Conservation (phyloP, 176 grass and related monocot species). For the Canna indica region DNA sequence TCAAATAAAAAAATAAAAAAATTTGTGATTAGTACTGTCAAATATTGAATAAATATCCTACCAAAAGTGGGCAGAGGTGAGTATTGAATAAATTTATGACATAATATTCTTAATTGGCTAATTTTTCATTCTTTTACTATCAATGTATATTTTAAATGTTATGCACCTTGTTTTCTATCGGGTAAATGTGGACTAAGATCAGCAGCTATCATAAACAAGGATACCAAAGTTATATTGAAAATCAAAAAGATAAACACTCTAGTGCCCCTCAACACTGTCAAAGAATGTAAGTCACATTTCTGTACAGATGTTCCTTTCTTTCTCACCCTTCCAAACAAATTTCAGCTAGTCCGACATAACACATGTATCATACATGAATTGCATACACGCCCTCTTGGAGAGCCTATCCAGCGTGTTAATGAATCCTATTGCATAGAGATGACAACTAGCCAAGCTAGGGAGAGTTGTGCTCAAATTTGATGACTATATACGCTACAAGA, state of each 20-base stretch:
- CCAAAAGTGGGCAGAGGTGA: too few species aligned
- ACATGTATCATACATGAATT: slow-evolving; percentile 59
- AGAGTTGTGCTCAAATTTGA: slow-evolving; percentile 71
- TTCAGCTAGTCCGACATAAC: neutral
- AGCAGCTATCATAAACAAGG: slow-evolving; percentile 52
- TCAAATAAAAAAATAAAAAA: too few species aligned
- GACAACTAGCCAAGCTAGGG: slow-evolving; percentile 69
- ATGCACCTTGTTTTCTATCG: slow-evolving; percentile 12
- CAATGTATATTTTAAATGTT: neutral
- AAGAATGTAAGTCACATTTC: slow-evolving; percentile 44
- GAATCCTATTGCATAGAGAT: slow-evolving; percentile 63
- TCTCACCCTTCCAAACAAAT: neutral
- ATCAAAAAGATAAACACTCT: slow-evolving; percentile 74
- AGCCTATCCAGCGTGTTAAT: slow-evolving; percentile 32
- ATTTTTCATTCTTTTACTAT: neutral
- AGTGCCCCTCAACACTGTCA: slow-evolving; percentile 67
- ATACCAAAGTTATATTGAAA: slow-evolving; percentile 66
- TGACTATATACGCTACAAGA: slow-evolving; percentile 70
- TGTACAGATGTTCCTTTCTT: neutral
- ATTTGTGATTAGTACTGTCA: too few species aligned
- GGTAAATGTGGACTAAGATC: slow-evolving; percentile 78
- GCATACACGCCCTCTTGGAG: slow-evolving; percentile 41
- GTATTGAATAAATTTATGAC: neutral
- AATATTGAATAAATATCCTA: neutral
- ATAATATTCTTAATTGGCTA: neutral